phyloP scores from a whole-genome alignment of 768 basidiomycete genomes.

The Crassisporium funariophilum region DNA sequence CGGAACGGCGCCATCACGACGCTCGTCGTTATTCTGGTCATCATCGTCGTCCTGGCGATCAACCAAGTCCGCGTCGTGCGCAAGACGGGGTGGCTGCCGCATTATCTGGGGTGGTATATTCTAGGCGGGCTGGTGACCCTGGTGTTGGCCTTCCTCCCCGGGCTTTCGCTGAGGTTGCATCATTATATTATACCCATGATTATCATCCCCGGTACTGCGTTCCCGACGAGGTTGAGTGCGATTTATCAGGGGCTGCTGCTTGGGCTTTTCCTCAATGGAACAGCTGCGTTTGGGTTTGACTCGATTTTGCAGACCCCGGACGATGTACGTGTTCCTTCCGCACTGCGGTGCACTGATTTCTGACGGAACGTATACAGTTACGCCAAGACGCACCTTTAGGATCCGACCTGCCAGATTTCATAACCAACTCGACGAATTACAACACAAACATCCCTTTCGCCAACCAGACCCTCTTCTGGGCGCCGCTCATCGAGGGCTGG shows the following conservation, averaged over 20 bases:
- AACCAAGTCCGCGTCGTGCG: conserved; percentile 85
- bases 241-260: conserved; percentile 82
- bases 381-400: conserved; percentile 72
- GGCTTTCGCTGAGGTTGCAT: conserved; percentile 70
- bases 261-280: conserved; percentile 81
- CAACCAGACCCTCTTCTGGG: conserved; percentile 64
- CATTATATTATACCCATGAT: conserved; percentile 81
- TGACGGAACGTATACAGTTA: conserved; percentile 45
- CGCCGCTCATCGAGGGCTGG: conserved; percentile 55
- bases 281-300: conserved; percentile 78
- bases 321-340: conserved; percentile 49
- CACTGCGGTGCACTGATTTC: conserved; percentile 7
- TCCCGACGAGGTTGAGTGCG: conserved; percentile 78
- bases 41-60: conserved; percentile 58
- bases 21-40: conserved; percentile 66
- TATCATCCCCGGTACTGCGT: conserved; percentile 76
- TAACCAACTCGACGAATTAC: conserved; percentile 74
- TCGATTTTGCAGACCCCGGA: conserved; percentile 76
- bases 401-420: conserved; percentile 67
- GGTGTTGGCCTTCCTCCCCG: conserved; percentile 70
- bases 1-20: conserved; percentile 69
- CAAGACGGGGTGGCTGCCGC: conserved; percentile 81
- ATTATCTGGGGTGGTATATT: conserved; percentile 76
- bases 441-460: conserved; percentile 53
- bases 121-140: conserved; percentile 65